These are phyloP conservation scores for Hypoxylon sp. DNA, from an alignment of 2,329 filamentous ascomycete species.

Conservation along the genomic window DNA sequence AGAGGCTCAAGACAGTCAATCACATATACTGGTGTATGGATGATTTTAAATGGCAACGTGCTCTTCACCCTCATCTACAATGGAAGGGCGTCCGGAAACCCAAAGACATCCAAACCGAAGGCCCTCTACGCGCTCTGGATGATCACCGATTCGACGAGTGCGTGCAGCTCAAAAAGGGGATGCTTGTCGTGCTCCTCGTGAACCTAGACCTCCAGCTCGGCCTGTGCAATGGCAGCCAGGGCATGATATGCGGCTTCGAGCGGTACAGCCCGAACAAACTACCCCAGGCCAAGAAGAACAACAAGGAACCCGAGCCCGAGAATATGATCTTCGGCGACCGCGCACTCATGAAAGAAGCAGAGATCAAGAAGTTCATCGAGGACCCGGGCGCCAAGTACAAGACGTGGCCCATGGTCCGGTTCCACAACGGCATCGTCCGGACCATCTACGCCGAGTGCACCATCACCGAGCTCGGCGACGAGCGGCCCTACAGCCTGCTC, in stretches of 20 bases:
- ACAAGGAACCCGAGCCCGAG: constrained; percentile 33
- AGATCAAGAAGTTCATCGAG: constrained; percentile 52
- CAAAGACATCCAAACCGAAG: constrained; percentile 32
- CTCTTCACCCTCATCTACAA: constrained; percentile 41
- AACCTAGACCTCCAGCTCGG: constrained; percentile 55
- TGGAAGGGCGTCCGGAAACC: constrained; percentile 37
- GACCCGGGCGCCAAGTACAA: constrained; percentile 42
- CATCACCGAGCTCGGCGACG: constrained; percentile 56
- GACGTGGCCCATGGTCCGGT: constrained; percentile 61
- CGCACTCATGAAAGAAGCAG: constrained; percentile 47
- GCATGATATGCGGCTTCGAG: constrained; percentile 56
- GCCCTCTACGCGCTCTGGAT: constrained; percentile 47
- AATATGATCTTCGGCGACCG: constrained; percentile 49
- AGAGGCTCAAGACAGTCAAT: constrained; percentile 43
- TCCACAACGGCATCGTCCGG: constrained; percentile 55
- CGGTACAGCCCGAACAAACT: constrained; percentile 42
- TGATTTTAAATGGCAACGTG: constrained; percentile 49
- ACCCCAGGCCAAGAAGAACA: constrained; percentile 39
- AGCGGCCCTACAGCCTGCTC: constrained; percentile 56
- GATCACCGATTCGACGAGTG: constrained; percentile 57
- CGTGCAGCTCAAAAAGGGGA: constrained; percentile 58
- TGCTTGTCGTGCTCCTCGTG: constrained; percentile 61
- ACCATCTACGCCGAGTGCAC: constrained; percentile 62
- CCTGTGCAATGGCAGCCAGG: constrained; percentile 59
- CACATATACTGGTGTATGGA: constrained; percentile 51